Evolutionary conservation across 345 rosid genomes (phyloP), one percentile per base, ranked within the genome.

Genomic region (Salix viminalis): DNA sequence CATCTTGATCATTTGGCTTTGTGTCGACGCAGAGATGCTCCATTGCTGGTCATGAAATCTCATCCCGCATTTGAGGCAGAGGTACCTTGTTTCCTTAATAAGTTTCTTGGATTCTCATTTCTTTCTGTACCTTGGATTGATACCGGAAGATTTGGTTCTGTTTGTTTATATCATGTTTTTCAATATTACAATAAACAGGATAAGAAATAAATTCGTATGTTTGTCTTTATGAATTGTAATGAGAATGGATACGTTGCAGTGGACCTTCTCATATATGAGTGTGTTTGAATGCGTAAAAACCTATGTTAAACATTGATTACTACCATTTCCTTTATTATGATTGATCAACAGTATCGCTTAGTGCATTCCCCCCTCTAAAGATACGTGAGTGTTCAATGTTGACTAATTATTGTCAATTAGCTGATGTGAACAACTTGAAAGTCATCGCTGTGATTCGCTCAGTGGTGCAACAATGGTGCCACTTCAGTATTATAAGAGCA

Each of bases 11-110:
- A 69, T 62, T 69, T 64, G 65, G 15, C 36, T 48, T 70, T 65
- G 46, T 44, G 64, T 61, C n/a, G 39, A 65, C n/a, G 48, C 50
- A 48, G n/a, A 26, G 42, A 44, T 65, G 77, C 30, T 61, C 54
- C 32, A 19, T 18, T 46, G 26, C 19, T 12, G 24, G 42, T 64
- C 26, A 19, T 52, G 30, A 70, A 48, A 30, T 41, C 62, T n/a
- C 69, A 58, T 28, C 16, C 74, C 12, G 72, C 65, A 8, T 21
- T 44, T 72, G 66, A 24, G 65, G 68, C 76, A 8, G 50, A 67
- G 73, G 81, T 73, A 67, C 34, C 36, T 14, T 62, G 18, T 70
- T 60, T 72, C 46, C 13, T 32, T 26, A 11, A 9, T 24, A 50
- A 24, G 50, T 28, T 37, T 4, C 24, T 19, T 69, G 6, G 26